Evolutionary conservation across 208 protist genomes (phyloP).

Genomic region (Leishmania amazonensis): DNA sequence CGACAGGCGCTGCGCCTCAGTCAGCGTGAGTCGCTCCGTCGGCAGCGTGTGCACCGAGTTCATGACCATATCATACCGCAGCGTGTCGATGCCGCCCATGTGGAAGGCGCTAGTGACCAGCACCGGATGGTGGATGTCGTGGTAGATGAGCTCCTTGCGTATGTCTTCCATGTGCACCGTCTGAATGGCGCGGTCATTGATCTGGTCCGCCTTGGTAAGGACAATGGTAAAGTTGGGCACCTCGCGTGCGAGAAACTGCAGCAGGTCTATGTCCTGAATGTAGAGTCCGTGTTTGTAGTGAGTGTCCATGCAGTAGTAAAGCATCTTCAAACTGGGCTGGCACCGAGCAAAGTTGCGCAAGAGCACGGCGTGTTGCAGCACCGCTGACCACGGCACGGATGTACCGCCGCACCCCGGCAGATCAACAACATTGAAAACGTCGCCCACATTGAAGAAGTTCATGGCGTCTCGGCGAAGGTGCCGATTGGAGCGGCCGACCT

Average conservation of each 20-base stretch:
- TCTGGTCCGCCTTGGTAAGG: slow-evolving; percentile 83
- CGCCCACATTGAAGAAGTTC: slow-evolving; percentile 90
- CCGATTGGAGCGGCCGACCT: slow-evolving; percentile 77
- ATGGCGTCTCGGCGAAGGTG: slow-evolving; percentile 78
- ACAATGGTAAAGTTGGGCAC: slow-evolving; percentile 92
- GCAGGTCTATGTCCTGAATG: slow-evolving; percentile 87
- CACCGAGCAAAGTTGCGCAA: slow-evolving; percentile 81
- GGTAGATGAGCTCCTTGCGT: slow-evolving; percentile 74
- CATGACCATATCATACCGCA: slow-evolving; percentile 92
- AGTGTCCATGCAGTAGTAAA: slow-evolving; percentile 93
- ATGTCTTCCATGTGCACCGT: slow-evolving; percentile 62
- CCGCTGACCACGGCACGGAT: slow-evolving; percentile 76
- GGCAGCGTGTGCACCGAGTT: slow-evolving; percentile 81
- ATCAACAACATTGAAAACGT: slow-evolving; percentile 86
- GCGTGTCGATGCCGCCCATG: slow-evolving; percentile 86
- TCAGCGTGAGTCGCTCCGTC: slow-evolving; percentile 80
- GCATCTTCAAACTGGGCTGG: slow-evolving; percentile 87
- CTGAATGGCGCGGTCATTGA: slow-evolving; percentile 46
- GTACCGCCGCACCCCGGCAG: slow-evolving; percentile 85
- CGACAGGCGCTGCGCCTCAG: slow-evolving; percentile 75
- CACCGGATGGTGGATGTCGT: slow-evolving; percentile 86
- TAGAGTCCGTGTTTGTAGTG: slow-evolving; percentile 86
- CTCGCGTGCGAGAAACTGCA: slow-evolving; percentile 78
- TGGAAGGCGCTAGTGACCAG: slow-evolving; percentile 84
- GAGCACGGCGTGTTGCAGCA: slow-evolving; percentile 84